Evolutionary conservation across 345 rosid genomes (phyloP), one percentile per base, ranked within the genome.

Genomic region (Aquilaria malaccensis): DNA sequence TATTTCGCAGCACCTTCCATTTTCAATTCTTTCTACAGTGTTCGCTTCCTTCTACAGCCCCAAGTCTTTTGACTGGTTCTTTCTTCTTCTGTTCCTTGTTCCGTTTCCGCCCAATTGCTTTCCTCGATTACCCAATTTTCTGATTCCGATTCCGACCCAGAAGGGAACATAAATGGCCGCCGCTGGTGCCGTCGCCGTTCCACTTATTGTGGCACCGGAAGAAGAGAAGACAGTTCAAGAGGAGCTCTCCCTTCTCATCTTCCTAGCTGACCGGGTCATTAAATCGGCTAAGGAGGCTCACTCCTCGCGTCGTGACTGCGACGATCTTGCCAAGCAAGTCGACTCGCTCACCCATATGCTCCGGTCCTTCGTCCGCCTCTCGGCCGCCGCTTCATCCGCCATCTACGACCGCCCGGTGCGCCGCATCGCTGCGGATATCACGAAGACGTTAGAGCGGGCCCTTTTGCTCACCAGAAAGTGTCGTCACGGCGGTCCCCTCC

Each of bases 401-500:
- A 49, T 80, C 67, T 83, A 85, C 77, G 86, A 85, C 49, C 83
- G 79, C 12, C 91, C 84, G 13, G 50, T 81, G 66, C 85, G 79
- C 63, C 81, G 80, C 4, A 70, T 85, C 30, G 62, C 65, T n/a
- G 69, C 80, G 52, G 86, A 85, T 58, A 75, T 81, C 70, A 32
- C 81, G 68, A 81, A 83, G 50, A 79, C 78, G 74, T 88, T 83
- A 14, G 84, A 83, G 4, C 85, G 83, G 7, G 81, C 83, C 48
- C 74, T 75, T 3, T 65, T 77, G 71, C 83, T 81, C n/a, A 80
- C 76, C 45, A 80, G 83, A 13, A 75, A 76, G 70, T 80, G 88
- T 71, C 76, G 70, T 58, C 82, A 77, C 76, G 52, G 66, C 41
- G 78, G 84, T 45, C 67, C 77, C 47, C 83, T 85, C 58, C 78